Base-by-base conservation (phyloP, 176 grass and related monocot species). In the Cocos nucifera region DNA sequence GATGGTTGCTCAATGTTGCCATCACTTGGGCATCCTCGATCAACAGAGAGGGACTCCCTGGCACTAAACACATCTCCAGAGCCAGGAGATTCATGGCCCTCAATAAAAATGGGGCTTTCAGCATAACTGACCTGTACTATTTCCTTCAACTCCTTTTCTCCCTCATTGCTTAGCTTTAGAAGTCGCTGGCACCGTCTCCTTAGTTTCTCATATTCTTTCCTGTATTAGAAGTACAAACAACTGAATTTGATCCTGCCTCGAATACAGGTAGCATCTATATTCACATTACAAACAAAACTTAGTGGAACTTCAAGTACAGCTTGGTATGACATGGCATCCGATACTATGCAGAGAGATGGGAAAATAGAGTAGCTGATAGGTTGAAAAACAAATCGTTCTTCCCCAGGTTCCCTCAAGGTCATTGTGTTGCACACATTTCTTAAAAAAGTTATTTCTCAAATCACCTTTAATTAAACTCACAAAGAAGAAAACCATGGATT, bases 141-240 rank as follows among this genome's bases (percentile, higher is more conserved):
- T 71, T 77, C 73, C 66, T 90, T 92, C 53, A 82, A 67, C 26
- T 79, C 70, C 74, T 82, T 88, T 27, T 56, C 6, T 74, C 76
- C 82, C 54, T 63, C 68, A 58, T 75, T 87, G 63, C 65, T 69
- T 6, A 73, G 74, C 79, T 67, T 83, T 60, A 86, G 30, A 68
- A 92, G 75, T 69, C 76, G 76, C 29, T 71, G 69, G 62, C 93
- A 98, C 22, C 81, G 87, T 50, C 79, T 77, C 67, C 87, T 88
- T 32, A 98, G 76, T 69, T 89, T 98, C 77, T 88, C 93, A 73
- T 85, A 96, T 73, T 96, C 86, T 90, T 96, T 90, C 86, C 92
- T 96, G 71, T 61, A 25, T 4, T 21, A 50, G 51, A 8, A 53
- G 56, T 26, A 23, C 18, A 51, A 44, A 44, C 35, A 44, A 44